Conservation (phyloP, 2,329 filamentous ascomycete species). For the Claviceps spartinae region DNA sequence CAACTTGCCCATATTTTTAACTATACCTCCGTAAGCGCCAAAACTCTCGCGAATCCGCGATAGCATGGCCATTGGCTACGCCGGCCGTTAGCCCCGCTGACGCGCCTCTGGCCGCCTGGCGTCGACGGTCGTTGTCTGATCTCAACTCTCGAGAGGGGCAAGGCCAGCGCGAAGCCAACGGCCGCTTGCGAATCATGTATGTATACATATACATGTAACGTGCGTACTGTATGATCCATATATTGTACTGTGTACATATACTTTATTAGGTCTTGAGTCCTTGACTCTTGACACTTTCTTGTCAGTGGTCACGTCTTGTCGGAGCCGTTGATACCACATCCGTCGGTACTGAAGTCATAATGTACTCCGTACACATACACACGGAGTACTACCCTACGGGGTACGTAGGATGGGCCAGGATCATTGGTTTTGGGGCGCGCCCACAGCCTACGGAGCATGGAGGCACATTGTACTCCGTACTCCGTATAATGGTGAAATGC, state of each 20-base stretch:
- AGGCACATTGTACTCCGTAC: too few species aligned
- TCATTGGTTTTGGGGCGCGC: too few species aligned
- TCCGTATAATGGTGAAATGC: neutral
- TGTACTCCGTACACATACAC: neutral
- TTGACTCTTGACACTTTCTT: too few species aligned
- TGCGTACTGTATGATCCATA: too few species aligned
- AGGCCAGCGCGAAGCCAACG: neutral
- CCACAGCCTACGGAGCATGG: too few species aligned
- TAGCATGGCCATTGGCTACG: neutral
- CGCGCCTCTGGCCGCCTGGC: constrained; percentile 4
- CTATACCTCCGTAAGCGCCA: neutral
- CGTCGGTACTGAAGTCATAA: neutral
- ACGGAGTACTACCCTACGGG: neutral
- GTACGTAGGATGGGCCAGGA: neutral
- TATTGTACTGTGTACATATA: too few species aligned
- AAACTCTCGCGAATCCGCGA: neutral
- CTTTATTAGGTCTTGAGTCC: too few species aligned
- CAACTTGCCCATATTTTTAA: neutral
- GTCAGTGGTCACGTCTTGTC: too few species aligned
- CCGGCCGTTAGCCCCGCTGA: constrained; percentile 2
- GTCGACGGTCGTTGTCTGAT: neutral
- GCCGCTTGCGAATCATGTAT: neutral
- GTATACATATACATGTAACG: too few species aligned
- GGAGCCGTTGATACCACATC: neutral
- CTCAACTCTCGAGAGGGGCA: neutral